Base-by-base conservation (phyloP, 1,284 basidiomycete genomes). In the Ustilago trichophora region DNA sequence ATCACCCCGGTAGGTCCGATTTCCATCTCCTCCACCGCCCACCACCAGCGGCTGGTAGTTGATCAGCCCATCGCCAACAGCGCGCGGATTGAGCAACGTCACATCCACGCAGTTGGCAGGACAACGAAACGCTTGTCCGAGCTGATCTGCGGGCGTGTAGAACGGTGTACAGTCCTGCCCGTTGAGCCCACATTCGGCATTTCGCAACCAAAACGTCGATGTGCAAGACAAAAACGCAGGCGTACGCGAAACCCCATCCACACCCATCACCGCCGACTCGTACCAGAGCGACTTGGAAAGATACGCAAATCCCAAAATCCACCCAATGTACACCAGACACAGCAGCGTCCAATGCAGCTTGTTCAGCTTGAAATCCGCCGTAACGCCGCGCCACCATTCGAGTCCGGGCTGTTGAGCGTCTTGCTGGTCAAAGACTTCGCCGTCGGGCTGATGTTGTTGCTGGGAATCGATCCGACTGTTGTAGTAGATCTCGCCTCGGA, bases 21-120 rank as follows among this genome's bases (percentile, higher is more conserved):
- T 37, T 1, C 34, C 53, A 37, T 68, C 62, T 4, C n/a, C n/a
- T n/a, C 90, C 90, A 13, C 92, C 92, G 9, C 92, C 92, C 1
- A 94, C 89, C 43, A 94, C 85, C 19, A 93, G 84, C 6, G 91
- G 90, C 18, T 87, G 85, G 70, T 88, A 90, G 33, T 86, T 86
- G 32, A 88, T 84, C 60, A 88, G 83, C 49, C 87, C 82, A 54
- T 86, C 80, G 24, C 92, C 91, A n/a, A 94, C 85, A 0, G 90
- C 66, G 38, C 91, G 85, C 11, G 88, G 88, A 72, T 92, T 92
- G 70, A 89, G 86, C 32, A 94, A 83, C 31, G 89, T 87, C 37
- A 89, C 87, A 16, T 82, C 83, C 25, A 84, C 83, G 73, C 91
- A 92, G 49, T 87, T 87, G 8, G 90, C 88, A 2, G 91, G 92